Conservation (phyloP, 1,284 basidiomycete species). For the Xanthoconium separans region DNA sequence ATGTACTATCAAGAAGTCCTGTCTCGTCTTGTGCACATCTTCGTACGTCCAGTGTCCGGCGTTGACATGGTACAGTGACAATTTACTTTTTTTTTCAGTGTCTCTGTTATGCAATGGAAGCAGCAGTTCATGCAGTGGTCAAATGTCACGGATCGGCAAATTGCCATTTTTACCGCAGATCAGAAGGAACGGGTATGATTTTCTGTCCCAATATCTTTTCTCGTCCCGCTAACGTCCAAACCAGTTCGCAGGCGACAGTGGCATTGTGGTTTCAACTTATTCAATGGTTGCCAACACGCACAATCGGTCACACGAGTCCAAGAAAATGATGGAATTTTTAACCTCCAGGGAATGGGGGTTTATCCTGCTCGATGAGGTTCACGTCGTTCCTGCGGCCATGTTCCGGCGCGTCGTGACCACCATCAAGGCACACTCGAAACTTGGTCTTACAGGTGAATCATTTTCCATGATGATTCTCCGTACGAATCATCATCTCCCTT, state of each 20-base stretch:
- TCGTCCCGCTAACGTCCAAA: constrained; percentile 1
- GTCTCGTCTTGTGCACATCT: constrained; percentile 95
- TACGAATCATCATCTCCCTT: constrained; percentile 12
- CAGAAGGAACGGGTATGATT: constrained; percentile 87
- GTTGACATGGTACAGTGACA: neutral
- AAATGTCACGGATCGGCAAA: constrained; percentile 92
- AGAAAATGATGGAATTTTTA: constrained; percentile 99
- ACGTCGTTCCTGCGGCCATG: constrained; percentile 97
- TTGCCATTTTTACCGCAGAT: constrained; percentile 93
- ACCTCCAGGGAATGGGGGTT: constrained; percentile 95
- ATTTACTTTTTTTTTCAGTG: constrained; percentile 46
- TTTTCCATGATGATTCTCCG: neutral
- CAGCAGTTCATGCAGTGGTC: constrained; percentile 98
- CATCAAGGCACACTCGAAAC: constrained; percentile 96
- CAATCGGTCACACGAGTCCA: constrained; percentile 93
- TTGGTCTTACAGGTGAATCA: constrained; percentile 82
- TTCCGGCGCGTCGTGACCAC: constrained; percentile 95
- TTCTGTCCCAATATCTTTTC: neutral
- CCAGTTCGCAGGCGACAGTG: constrained; percentile 90
- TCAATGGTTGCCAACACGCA: constrained; percentile 98
- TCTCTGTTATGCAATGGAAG: constrained; percentile 98
- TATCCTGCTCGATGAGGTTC: constrained; percentile 93
- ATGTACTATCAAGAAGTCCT: constrained; percentile 99
- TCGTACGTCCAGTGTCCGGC: constrained; percentile 59
- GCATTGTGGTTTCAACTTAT: constrained; percentile 96